These are phyloP conservation scores for Lentinula lateritia DNA, from an alignment of 768 basidiomycete genomes.

Conservation along the genomic window DNA sequence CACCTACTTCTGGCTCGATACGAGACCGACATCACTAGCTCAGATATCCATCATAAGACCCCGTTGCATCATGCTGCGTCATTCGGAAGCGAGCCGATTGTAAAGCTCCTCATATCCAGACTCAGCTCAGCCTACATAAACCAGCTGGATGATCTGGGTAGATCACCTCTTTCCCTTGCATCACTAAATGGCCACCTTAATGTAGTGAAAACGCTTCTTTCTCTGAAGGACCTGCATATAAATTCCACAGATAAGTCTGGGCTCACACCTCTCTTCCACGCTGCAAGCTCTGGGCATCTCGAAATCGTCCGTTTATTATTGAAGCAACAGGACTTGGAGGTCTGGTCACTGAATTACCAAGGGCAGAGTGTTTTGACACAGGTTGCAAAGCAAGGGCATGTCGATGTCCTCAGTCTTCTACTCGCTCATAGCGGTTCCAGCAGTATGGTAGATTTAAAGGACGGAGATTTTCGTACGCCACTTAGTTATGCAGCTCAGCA, in stretches of 20 bases:
- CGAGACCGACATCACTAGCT: not conserved
- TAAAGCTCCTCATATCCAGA: not conserved
- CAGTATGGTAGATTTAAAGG: not conserved
- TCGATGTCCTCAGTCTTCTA: not conserved
- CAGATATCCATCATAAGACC: not conserved
- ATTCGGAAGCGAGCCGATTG: not conserved
- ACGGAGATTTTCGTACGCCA: not conserved
- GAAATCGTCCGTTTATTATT: not conserved
- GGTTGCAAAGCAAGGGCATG: not conserved
- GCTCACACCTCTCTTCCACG: not conserved
- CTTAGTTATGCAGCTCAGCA: not conserved
- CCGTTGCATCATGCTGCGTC: not conserved
- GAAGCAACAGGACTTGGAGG: slow-evolving; percentile 6
- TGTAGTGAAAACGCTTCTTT: not conserved
- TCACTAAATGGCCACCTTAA: not conserved
- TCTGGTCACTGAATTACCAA: not conserved
- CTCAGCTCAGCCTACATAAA: not conserved
- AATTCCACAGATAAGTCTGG: not conserved
- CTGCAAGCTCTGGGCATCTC: not conserved
- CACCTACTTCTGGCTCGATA: not conserved
- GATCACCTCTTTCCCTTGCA: not conserved
- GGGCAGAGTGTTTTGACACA: not conserved
- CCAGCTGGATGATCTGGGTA: not conserved
- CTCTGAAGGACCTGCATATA: not conserved
- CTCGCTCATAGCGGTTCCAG: not conserved